Base-by-base conservation (phyloP, 2,329 filamentous ascomycete genomes). In the Aspergillus jensenii region DNA sequence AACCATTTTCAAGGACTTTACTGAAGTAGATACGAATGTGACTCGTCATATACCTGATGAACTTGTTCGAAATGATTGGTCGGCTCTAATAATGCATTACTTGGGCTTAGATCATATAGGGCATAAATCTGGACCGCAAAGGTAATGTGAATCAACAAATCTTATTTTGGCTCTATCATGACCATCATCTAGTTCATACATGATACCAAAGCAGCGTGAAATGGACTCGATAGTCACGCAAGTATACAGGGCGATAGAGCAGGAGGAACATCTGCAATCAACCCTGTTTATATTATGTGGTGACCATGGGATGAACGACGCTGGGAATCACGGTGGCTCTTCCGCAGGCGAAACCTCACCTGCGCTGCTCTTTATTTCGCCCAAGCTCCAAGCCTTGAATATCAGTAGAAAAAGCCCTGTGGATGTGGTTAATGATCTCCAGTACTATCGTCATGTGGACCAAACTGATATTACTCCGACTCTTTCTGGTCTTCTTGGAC, bases 241-340 rank as follows among this genome's bases (percentile, higher is more conserved):
- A 57, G 88, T 99, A 25, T 97, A 91, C 69, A 78, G 82, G 12
- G 89, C 90, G 6, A 89, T 99, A 63, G 83, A 89, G 68, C 82
- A 81, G 4, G 78, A 90, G 56, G 71, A 82, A 1, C 89, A 96
- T 72, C 84, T 97, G 1, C 71, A 84, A 33, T 89, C 90, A 4
- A 92, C 93, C 0, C 78, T 99, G 2, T 83, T 99, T 46, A 87
- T 99, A 3, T 77, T 99, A 6, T 91, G 89, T 56, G 95, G 95
- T 56, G 96, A 99, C 68, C 95, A 99, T 71, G 95, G 95, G n/a
- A 99, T 99, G 95, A 99, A 98, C 66, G 93, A 98, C 67, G 95
- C 91, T 19, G 95, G 95, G 2, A 98, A 98, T 65, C 95, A 99
- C 71, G 95, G 95, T 31, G 95, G 93, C 40, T 97, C 93, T 9